phyloP scores from a whole-genome alignment of 73 alveolate species.

The Paramecium primaurelia region DNA sequence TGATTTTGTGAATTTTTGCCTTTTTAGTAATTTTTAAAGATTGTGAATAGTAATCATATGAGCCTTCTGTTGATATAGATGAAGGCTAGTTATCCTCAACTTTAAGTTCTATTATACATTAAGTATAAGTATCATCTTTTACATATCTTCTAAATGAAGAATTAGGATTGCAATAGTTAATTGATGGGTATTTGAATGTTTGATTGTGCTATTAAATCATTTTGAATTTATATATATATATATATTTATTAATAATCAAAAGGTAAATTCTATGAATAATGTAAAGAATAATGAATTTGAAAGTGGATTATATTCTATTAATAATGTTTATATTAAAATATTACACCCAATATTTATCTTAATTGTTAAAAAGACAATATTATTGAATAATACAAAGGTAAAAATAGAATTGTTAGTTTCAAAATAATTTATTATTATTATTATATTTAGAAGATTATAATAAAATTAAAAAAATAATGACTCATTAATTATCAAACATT shows the following conservation, averaged over 20 bases:
- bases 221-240: not conserved
- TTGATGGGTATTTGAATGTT: not conserved
- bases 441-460: not conserved
- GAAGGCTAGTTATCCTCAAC: not conserved
- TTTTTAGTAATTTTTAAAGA: not conserved
- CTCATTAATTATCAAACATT: not conserved
- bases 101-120: not conserved
- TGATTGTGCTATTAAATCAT: slow-evolving; percentile 6
- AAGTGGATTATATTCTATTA: not conserved
- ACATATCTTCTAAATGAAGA: not conserved
- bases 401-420: too few relatives aligned
- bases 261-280: not conserved
- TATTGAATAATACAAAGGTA: not conserved
- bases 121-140: not conserved
- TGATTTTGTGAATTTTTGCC: not conserved
- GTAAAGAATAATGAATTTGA: not conserved
- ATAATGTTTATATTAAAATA: not conserved
- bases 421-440: not conserved
- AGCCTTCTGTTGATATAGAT: not conserved
- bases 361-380: not conserved
- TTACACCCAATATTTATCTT: not conserved
- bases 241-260: not conserved
- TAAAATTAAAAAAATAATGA: not conserved
- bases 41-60: not conserved
- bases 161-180: not conserved